phyloP scores from a whole-genome alignment of 169 alveolate genomes.

The Amoebophrya sp. region DNA sequence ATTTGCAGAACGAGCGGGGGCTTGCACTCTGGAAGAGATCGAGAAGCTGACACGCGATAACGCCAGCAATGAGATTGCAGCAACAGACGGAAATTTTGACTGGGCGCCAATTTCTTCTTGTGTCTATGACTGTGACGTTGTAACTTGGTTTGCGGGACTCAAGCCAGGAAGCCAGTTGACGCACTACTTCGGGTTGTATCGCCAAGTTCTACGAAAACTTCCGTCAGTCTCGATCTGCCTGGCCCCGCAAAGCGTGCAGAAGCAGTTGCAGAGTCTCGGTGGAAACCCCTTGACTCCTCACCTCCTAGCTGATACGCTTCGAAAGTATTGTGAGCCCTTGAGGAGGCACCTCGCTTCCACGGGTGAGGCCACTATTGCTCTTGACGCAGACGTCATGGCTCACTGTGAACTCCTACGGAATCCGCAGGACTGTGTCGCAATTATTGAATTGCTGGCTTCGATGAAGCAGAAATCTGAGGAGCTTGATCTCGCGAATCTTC shows the following conservation, averaged over 20 bases:
- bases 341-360: not conserved
- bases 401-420: not conserved
- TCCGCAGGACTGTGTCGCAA: not conserved
- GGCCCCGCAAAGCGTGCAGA: slow-evolving; percentile 18
- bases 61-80: slow-evolving; percentile 6
- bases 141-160: not conserved
- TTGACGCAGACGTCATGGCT: not conserved
- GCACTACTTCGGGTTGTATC: slow-evolving; percentile 6
- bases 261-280: not conserved
- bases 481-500: not conserved
- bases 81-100: not conserved
- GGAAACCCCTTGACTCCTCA: not conserved
- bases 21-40: not conserved
- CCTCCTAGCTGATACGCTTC: not conserved
- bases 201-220: not conserved
- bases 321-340: not conserved
- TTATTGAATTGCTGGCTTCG: not conserved
- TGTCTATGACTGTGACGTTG: not conserved
- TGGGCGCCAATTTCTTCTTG: not conserved
- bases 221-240: not conserved
- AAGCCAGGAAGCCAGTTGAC: not conserved
- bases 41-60: not conserved
- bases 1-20: not conserved
- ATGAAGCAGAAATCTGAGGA: not conserved
- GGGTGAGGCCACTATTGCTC: not conserved